Evolutionary conservation across 371 early-diverging fungal genomes (phyloP).

Genomic region (Gilbertella persicaria): DNA sequence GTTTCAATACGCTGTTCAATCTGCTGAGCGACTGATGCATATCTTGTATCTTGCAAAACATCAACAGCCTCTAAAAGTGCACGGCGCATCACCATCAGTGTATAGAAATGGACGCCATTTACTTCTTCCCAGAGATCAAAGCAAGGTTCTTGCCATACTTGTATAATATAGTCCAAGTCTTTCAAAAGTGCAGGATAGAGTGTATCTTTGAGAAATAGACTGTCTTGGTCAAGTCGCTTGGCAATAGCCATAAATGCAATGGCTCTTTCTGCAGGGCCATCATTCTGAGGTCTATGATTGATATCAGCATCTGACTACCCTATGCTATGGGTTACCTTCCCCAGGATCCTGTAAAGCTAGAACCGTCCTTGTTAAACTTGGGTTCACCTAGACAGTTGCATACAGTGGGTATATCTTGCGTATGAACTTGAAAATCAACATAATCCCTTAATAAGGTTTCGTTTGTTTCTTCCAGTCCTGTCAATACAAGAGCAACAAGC

Average conservation of each 20-base stretch:
- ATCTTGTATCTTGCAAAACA: conserved; percentile 26
- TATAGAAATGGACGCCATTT: conserved; percentile 67
- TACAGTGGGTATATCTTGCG: conserved; percentile 23
- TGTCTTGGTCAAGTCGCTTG: conserved; percentile 9
- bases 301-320: not conserved
- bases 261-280: conserved; percentile 81
- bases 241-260: conserved; percentile 53
- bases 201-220: not conserved
- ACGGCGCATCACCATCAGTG: conserved; percentile 62
- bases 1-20: conserved; percentile 36
- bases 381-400: conserved; percentile 73
- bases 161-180: conserved; percentile 66
- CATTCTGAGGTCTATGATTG: conserved; percentile 69
- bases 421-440: conserved; percentile 34
- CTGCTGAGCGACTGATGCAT: not conserved
- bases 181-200: conserved; percentile 25
- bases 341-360: conserved; percentile 58
- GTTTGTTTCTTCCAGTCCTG: conserved; percentile 17
- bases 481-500: conserved; percentile 55
- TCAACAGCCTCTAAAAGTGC: conserved; percentile 56
- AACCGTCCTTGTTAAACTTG: conserved; percentile 70
- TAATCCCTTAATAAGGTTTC: conserved; percentile 32
- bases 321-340: conserved; percentile 37
- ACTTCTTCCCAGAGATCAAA: conserved; percentile 70
- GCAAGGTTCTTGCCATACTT: conserved; percentile 41